These are phyloP conservation scores for Didymella segeticola DNA, from an alignment of 2,329 filamentous ascomycete genomes.

Conservation along the genomic window DNA sequence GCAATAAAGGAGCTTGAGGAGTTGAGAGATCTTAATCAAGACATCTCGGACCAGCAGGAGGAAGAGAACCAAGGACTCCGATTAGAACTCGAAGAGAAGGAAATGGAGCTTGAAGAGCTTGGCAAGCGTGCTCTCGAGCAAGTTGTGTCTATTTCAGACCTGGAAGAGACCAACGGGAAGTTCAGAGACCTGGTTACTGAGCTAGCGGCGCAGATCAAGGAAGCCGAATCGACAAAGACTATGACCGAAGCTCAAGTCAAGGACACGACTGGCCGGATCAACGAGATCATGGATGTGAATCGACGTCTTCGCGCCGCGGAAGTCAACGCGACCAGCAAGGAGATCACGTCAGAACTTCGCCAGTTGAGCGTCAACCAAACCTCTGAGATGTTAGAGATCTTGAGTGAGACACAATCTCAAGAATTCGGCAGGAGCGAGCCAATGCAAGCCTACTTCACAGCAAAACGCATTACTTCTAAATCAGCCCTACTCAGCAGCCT, in stretches of 20 bases:
- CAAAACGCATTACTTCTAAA: constrained; percentile 89
- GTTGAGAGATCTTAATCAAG: constrained; percentile 90
- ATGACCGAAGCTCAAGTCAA: constrained; percentile 93
- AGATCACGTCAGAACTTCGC: constrained; percentile 87
- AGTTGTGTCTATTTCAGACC: constrained; percentile 80
- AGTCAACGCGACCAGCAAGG: constrained; percentile 90
- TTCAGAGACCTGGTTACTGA: constrained; percentile 89
- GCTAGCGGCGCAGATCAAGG: constrained; percentile 84
- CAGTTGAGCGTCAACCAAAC: constrained; percentile 89
- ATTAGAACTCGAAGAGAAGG: constrained; percentile 89
- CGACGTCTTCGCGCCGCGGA: constrained; percentile 90
- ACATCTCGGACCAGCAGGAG: constrained; percentile 90
- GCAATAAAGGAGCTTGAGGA: constrained; percentile 87
- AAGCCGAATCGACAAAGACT: constrained; percentile 89
- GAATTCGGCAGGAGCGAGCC: constrained; percentile 75
- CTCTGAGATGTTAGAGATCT: constrained; percentile 82
- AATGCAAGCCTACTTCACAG: constrained; percentile 84
- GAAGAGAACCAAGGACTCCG: constrained; percentile 95
- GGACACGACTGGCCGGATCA: constrained; percentile 84
- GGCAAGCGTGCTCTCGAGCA: constrained; percentile 75
- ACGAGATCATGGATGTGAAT: constrained; percentile 96
- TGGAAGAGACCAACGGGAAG: constrained; percentile 86
- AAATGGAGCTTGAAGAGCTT: constrained; percentile 83
- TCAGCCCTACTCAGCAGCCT: constrained; percentile 52
- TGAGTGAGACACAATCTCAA: constrained; percentile 61